A percentile compares a stretch with the other conserved stretches of the same genome.
phyloP scores from a whole-genome alignment of 2,329 filamentous ascomycete species.

The Fonsecaea erecta region DNA sequence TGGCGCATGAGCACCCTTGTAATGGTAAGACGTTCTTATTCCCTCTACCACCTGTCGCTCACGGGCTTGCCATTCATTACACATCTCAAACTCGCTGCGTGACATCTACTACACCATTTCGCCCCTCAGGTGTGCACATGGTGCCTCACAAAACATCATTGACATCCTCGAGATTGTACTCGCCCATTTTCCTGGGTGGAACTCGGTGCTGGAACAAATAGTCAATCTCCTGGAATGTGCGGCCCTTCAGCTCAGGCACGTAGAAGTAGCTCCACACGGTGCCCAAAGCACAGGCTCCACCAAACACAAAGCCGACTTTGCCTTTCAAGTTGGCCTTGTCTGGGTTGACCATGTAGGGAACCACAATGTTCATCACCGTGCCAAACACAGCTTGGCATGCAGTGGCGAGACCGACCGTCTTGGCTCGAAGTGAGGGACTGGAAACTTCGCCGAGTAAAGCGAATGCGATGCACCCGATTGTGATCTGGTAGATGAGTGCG shows the following conservation, averaged over 20 bases:
- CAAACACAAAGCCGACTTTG: slow-evolving; percentile 42
- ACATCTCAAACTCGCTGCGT: neutral
- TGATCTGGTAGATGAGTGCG: slow-evolving; percentile 48
- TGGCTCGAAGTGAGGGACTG: slow-evolving; percentile 49
- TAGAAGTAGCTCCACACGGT: slow-evolving; percentile 38
- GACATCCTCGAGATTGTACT: slow-evolving; percentile 28
- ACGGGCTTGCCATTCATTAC: neutral
- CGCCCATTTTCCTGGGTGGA: slow-evolving; percentile 35
- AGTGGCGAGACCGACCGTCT: slow-evolving; percentile 52
- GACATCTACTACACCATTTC: neutral
- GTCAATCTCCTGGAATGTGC: slow-evolving; percentile 43
- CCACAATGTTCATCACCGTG: slow-evolving; percentile 45
- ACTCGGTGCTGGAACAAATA: slow-evolving; percentile 42
- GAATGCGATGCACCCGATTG: slow-evolving; percentile 51
- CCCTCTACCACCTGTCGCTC: neutral
- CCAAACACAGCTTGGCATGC: slow-evolving; percentile 47
- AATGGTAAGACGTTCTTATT: neutral
- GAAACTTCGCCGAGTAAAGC: slow-evolving; percentile 55
- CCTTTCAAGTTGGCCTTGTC: slow-evolving; percentile 40
- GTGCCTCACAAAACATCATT: slow-evolving; percentile 10
- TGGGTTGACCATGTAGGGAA: slow-evolving; percentile 45
- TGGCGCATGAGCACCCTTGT: neutral
- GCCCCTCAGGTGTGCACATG: neutral
- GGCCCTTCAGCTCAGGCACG: slow-evolving; percentile 39
- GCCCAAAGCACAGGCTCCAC: slow-evolving; percentile 37